Base-by-base conservation (phyloP, 2,329 filamentous ascomycete species). In the Trichoderma aggressivum region DNA sequence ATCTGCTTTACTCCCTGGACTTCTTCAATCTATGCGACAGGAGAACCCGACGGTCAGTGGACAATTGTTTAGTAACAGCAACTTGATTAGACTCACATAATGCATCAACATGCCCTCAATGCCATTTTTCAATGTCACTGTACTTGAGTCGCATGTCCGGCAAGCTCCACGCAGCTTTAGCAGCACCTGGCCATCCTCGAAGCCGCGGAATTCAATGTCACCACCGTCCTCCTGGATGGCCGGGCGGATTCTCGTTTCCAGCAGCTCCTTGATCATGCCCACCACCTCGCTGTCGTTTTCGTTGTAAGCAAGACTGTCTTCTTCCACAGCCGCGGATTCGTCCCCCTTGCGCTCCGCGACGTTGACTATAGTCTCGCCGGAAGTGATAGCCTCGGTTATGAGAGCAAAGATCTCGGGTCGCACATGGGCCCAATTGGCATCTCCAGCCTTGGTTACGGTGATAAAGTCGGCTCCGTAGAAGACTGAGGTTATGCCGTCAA, bases 51-150 rank as follows among this genome's bases (percentile, higher is more conserved):
- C n/a, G 18, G 65, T 60, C 53, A 55, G 53, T 26, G 30, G 63
- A 24, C 14, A 24, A 8, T 21, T 3, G 32, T 16, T 30, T 21
- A 7, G 39, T 6, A 18, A 32, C 14, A 21, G n/a, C 26, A 36
- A 32, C 64, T 56, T 60, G 30, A 66, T 36, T 7, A 65, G 67
- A 89, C 91, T 88, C 81, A 94, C 92, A 81, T 96, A 96, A 81
- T 95, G 93, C 93, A 97, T 98, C 80, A 98, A 82, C 96, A 99
- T 98, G 75, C 93, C 93, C 86, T 99, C 96, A 76, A 99, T 99
- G 7, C 96, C 96, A 80, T 97, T 98, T 86, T 97, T 97, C 75
- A 99, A 82, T 34, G 96, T 99, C 43, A 98, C 94, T 0, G 96
- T 98, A 80, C 94, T 98, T 59, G 93, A 97, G 81, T 98, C 96